Percentiles rank a stretch among this genome's conserved stretches.
These are phyloP conservation scores for Taphrina communis DNA, from an alignment of 1,139 yeast genomes.

Conservation along the genomic window DNA sequence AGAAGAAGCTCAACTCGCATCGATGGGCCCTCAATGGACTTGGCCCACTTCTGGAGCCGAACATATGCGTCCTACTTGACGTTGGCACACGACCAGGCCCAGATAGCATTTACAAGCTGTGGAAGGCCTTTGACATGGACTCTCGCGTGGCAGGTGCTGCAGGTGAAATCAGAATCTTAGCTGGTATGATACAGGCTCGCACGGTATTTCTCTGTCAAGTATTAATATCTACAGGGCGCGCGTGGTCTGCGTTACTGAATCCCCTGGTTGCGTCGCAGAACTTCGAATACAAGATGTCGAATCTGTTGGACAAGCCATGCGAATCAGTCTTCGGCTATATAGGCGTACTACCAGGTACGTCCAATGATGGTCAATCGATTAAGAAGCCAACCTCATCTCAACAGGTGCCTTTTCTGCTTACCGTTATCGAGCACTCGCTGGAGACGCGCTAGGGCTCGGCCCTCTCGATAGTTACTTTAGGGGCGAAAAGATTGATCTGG, in stretches of 20 bases:
- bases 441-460: conserved; percentile 57
- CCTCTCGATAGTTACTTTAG: conserved; percentile 89
- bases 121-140: conserved; percentile 88
- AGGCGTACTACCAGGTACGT: conserved; percentile 77
- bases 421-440: conserved; percentile 72
- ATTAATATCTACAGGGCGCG: conserved; percentile 58
- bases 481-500: conserved; percentile 68
- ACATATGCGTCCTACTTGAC: conserved; percentile 80
- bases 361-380: not conserved
- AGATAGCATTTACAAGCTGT: conserved; percentile 78
- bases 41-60: conserved; percentile 84
- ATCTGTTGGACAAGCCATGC: conserved; percentile 86
- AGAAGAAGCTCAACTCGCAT: conserved; percentile 92
- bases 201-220: not conserved
- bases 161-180: conserved; percentile 89
- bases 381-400: not conserved
- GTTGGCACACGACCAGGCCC: conserved; percentile 95
- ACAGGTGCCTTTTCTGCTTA: conserved; percentile 79
- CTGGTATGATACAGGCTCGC: conserved; percentile 48
- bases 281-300: conserved; percentile 90
- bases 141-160: conserved; percentile 93
- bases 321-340: conserved; percentile 89
- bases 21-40: conserved; percentile 90
- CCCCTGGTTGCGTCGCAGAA: conserved; percentile 93
- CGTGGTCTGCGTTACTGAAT: conserved; percentile 67